Conservation (phyloP, 805 yeast genomes). For the Lipomyces yamadae region DNA sequence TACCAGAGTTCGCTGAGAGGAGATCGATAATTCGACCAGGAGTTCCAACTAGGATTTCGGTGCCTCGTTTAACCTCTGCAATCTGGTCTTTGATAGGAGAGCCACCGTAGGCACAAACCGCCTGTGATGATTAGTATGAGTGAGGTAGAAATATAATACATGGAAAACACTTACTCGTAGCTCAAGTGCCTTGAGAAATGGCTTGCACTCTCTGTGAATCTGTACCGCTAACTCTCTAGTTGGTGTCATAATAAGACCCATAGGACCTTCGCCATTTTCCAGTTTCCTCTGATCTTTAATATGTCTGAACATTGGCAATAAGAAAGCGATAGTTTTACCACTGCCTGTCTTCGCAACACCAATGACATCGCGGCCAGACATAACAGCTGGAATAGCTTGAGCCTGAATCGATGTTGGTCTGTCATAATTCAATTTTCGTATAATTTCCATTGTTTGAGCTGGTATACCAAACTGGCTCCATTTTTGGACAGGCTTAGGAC, state of each 20-base stretch:
- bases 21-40: constrained; percentile 95
- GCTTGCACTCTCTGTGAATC: constrained; percentile 67
- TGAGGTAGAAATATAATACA: neutral
- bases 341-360: constrained; percentile 97
- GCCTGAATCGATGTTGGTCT: constrained; percentile 87
- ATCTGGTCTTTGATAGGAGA: constrained; percentile 82
- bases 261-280: constrained; percentile 63
- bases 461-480: constrained; percentile 89
- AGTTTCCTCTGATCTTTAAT: constrained; percentile 71
- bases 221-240: constrained; percentile 92
- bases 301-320: constrained; percentile 83
- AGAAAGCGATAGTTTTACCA: constrained; percentile 89
- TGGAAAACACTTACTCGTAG: constrained; percentile 44
- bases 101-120: constrained; percentile 90
- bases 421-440: constrained; percentile 58
- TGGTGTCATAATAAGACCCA: constrained; percentile 82
- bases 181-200: constrained; percentile 58
- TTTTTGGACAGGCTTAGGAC: constrained; percentile 67
- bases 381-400: constrained; percentile 86
- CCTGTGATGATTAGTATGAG: constrained; percentile 38
- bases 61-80: constrained; percentile 74
- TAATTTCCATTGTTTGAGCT: constrained; percentile 56
- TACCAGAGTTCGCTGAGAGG: constrained; percentile 79
- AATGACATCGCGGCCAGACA: constrained; percentile 87
- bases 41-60: constrained; percentile 85